Percentiles rank a stretch among this genome's conserved stretches.
phyloP scores from a whole-genome alignment of 2,329 filamentous ascomycete species.

The Hypoxylon sp. region DNA sequence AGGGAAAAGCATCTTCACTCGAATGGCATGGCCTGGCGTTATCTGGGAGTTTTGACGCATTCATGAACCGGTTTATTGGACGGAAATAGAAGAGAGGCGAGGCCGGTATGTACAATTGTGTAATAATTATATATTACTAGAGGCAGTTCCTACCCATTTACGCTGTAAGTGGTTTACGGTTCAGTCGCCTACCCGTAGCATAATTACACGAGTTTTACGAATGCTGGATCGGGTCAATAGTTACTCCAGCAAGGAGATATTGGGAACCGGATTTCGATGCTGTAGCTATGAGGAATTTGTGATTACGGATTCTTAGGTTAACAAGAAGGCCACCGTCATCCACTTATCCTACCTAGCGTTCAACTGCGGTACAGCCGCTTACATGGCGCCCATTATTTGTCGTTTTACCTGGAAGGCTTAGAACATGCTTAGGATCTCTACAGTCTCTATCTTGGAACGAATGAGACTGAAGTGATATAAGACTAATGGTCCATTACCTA shows the following conservation, averaged over 20 bases:
- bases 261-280: background rate
- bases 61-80: conserved; percentile 23
- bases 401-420: too few relatives aligned
- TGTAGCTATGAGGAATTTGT: background rate
- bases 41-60: conserved; percentile 45
- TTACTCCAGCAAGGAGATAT: background rate
- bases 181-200: background rate
- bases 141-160: background rate
- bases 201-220: background rate
- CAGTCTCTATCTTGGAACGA: too few relatives aligned
- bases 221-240: background rate
- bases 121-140: conserved; percentile 48
- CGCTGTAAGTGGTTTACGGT: background rate
- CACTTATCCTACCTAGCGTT: too few relatives aligned
- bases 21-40: conserved; percentile 69
- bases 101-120: conserved; percentile 47
- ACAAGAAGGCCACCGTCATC: too few relatives aligned
- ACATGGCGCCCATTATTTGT: too few relatives aligned
- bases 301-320: too few relatives aligned
- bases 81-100: conserved; percentile 28
- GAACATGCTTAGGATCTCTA: too few relatives aligned
- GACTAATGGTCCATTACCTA: too few relatives aligned
- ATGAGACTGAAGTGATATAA: too few relatives aligned
- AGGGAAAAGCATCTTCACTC: conserved; percentile 67
- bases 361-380: too few relatives aligned